Percentiles rank a stretch among this genome's conserved stretches.
phyloP scores from a whole-genome alignment of 176 grass and related monocot species.

The Olyra latifolia region DNA sequence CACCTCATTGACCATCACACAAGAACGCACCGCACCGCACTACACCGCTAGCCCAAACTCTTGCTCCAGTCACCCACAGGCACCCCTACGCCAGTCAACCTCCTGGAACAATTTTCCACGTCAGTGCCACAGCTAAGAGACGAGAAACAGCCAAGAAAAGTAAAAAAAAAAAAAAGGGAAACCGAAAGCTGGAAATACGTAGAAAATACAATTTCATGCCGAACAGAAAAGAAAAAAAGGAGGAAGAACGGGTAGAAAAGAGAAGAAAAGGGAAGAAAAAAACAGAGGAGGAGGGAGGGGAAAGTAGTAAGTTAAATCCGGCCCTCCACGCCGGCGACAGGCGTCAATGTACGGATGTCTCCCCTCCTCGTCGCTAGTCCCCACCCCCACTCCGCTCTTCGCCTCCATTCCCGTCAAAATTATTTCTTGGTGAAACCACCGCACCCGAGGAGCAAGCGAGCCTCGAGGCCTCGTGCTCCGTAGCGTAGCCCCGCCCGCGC shows the following conservation, averaged over 20 bases:
- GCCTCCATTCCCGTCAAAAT: neutral
- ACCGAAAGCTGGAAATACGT: neutral
- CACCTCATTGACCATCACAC: neutral
- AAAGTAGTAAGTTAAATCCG: constrained; percentile 30
- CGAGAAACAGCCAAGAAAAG: neutral
- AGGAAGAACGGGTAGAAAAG: neutral
- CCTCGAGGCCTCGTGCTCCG: constrained; percentile 31
- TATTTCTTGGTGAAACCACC: constrained; percentile 39
- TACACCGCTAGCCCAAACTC: neutral
- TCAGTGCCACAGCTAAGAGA: neutral
- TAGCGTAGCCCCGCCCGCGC: too few relatives aligned
- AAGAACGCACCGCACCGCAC: neutral
- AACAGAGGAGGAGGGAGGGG: neutral
- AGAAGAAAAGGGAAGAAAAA: neutral
- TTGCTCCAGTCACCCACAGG: too few relatives aligned
- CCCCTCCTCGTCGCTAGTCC: constrained; percentile 1
- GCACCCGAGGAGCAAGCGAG: constrained; percentile 26
- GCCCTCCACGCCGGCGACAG: constrained; percentile 68
- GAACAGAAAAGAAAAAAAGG: neutral
- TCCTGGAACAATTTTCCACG: neutral
- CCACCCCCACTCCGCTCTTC: neutral
- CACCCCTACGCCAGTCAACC: too few relatives aligned
- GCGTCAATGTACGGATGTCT: constrained; percentile 82
- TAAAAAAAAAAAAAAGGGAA: neutral
- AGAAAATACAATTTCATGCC: neutral